phyloP scores from a whole-genome alignment of 352 stramenopile species.

The Phytophthora cryptogea region DNA sequence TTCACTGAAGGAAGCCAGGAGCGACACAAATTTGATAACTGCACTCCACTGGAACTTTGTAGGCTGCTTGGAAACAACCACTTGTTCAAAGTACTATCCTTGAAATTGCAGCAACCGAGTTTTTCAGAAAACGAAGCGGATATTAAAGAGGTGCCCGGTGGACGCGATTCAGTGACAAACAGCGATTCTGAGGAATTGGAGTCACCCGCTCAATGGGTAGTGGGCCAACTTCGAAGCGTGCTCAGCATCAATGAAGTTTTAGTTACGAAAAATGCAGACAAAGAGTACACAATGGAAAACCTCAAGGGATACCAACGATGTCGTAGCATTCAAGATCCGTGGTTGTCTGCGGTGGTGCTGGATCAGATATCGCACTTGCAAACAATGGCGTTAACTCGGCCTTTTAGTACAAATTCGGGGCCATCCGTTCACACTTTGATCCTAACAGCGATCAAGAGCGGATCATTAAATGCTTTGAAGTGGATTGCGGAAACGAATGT shows the following conservation, averaged over 20 bases:
- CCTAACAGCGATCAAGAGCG: slow-evolving; percentile 29
- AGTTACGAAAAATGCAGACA: not conserved
- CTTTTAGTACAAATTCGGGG: not conserved
- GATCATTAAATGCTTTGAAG: slow-evolving; percentile 40
- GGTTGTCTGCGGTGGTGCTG: slow-evolving; percentile 22
- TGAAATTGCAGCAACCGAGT: not conserved
- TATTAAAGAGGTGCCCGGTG: not conserved
- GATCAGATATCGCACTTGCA: slow-evolving; percentile 45
- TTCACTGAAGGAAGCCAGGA: slow-evolving; percentile 6
- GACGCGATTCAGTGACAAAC: not conserved
- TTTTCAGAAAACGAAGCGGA: not conserved
- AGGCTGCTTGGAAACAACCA: slow-evolving; percentile 32
- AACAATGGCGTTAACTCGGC: slow-evolving; percentile 21
- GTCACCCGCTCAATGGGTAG: not conserved
- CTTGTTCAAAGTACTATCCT: slow-evolving; percentile 14
- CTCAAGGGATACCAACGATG: slow-evolving; percentile 1
- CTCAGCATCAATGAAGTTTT: slow-evolving; percentile 21
- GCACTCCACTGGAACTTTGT: slow-evolving; percentile 35
- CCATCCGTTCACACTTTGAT: slow-evolving; percentile 18
- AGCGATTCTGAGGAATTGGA: not conserved
- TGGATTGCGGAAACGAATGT: slow-evolving; percentile 43
- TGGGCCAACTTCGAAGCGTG: slow-evolving; percentile 27
- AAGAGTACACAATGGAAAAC: not conserved
- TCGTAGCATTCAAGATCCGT: slow-evolving; percentile 7
- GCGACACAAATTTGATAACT: slow-evolving; percentile 17